These are phyloP conservation scores for Knufia fluminis DNA, from an alignment of 2,329 filamentous ascomycete species.

Conservation along the genomic window DNA sequence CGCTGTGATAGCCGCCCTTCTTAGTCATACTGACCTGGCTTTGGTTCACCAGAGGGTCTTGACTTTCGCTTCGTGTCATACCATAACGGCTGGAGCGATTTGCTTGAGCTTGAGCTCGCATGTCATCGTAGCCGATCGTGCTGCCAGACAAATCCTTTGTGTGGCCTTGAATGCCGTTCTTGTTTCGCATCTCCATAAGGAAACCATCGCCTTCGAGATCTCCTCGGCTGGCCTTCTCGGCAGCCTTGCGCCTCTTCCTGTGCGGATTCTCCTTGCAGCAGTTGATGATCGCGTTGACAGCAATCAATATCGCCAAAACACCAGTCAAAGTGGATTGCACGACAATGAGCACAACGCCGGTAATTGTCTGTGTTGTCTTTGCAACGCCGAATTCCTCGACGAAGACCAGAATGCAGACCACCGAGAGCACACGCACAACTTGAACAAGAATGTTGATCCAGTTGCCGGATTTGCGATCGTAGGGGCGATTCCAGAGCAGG, in stretches of 20 bases:
- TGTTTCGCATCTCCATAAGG: slow-evolving; percentile 48
- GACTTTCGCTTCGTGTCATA: slow-evolving; percentile 12
- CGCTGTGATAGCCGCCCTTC: slow-evolving; percentile 13
- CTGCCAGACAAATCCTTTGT: slow-evolving; percentile 13
- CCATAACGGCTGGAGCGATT: slow-evolving; percentile 10
- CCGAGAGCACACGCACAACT: slow-evolving; percentile 76
- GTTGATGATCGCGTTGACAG: slow-evolving; percentile 75
- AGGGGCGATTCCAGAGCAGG: slow-evolving; percentile 77
- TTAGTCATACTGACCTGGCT: neutral
- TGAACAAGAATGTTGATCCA: slow-evolving; percentile 92
- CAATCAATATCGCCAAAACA: slow-evolving; percentile 74
- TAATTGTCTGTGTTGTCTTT: slow-evolving; percentile 88
- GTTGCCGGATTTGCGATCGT: slow-evolving; percentile 75
- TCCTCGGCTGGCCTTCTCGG: slow-evolving; percentile 82
- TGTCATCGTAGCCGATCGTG: slow-evolving; percentile 17
- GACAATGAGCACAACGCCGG: slow-evolving; percentile 86
- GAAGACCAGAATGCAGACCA: slow-evolving; percentile 82
- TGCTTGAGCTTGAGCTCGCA: slow-evolving; percentile 14
- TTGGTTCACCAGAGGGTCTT: slow-evolving; percentile 9
- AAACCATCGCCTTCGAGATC: slow-evolving; percentile 54
- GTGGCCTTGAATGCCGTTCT: slow-evolving; percentile 12
- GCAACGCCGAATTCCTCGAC: slow-evolving; percentile 84
- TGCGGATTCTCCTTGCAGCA: slow-evolving; percentile 86
- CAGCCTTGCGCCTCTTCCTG: slow-evolving; percentile 75
- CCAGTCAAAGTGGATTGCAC: slow-evolving; percentile 78